Evolutionary conservation across 2,329 filamentous ascomycete species (phyloP), one percentile per base, ranked within the genome.

Genomic region (Pseudonectria foliicola): DNA sequence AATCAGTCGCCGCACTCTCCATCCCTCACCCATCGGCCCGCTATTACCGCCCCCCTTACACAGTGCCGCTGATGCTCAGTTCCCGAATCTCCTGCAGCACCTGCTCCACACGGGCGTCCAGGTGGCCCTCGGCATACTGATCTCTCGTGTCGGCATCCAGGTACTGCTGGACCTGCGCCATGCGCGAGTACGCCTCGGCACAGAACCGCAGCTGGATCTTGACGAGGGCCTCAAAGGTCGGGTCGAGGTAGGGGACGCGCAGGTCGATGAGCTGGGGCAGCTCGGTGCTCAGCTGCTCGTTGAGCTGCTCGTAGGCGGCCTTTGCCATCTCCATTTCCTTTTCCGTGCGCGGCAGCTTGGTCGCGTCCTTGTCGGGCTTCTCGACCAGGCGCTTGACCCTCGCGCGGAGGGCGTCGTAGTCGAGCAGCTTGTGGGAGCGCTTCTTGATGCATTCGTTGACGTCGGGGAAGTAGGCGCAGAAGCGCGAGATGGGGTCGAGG

Each of bases 401-500:
- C 47, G 88, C 87, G 44, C 92, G 85, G 64, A 96, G 81, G 13
- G 89, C 80, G 61, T 98, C 92, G 69, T 98, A 98, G 66, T 98
- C 93, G 49, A 96, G 85, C 38, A 96, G 82, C 65, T 98, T 98
- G 75, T 98, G 85, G 55, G 93, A 85, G 54, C 93, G 86, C 70
- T 98, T 98, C 69, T 96, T 98, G 65, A 98, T 95, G 64, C 90
- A 95, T 68, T 95, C 88, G 65, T 98, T 98, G 57, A 98, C 89
- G 61, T 98, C 92, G 24, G 92, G 90, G 63, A 98, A 98, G 68
- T 98, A 98, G 49, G 87, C 86, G 68, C 90, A 96, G 70, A 96
- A 98, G 46, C 89, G 79, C 45, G 82, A 82, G 59, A 98, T 98
- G 27, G 92, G 92, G 52, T 98, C 92, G 31, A 98, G 75, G 18